Base-by-base conservation (phyloP, 2,329 filamentous ascomycete genomes). In the Cladorrhinum sp. region DNA sequence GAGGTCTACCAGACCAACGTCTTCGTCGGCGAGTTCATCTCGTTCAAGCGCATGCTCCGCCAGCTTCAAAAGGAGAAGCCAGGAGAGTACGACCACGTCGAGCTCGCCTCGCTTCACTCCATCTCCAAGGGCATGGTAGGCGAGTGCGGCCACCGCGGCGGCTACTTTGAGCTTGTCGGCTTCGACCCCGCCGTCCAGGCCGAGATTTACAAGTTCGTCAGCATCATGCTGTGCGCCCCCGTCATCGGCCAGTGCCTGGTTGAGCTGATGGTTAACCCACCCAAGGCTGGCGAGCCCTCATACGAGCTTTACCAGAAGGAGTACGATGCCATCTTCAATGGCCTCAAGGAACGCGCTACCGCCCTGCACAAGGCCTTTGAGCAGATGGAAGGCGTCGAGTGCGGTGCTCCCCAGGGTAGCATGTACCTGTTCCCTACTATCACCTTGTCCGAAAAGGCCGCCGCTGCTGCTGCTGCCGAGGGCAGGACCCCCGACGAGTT, bases 391-490 rank as follows among this genome's bases (percentile, higher is more conserved):
- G 95, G 95, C 61, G 94, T 99, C 62, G 86, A 93, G 74, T 96
- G 93, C 77, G 89, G 90, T 70, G 83, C 86, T 68, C 95, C 95
- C 59, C 90, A 96, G 83, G 95, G 95, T 63, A 89, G 90, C 73
- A 99, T 99, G 95, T 99, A 99, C 80, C 89, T 99, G 71, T 99
- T 98, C 86, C 95, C 95, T 23, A 95, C 91, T 69, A 96, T 99
- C 77, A 86, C 81, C 33, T 81, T 99, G 23, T 86, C 95, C 1
- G 69, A 77, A 23, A 91, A 91, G 77, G 95, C 92, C 46, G 77
- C 88, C 64, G 87, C 88, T 66, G 91, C 90, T 16, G 95, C 95
- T 36, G 75, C 81, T 71, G 78, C 87, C 64, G 90, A 92, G 74
- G 86, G 86, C 69, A 89, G 90, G 71, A 80, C 82, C 12, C 79